A percentile compares a stretch with the other conserved stretches of the same genome.
These are phyloP conservation scores for Sugiyamaella xylanicola DNA, from an alignment of 1,139 yeast species.

Conservation along the genomic window DNA sequence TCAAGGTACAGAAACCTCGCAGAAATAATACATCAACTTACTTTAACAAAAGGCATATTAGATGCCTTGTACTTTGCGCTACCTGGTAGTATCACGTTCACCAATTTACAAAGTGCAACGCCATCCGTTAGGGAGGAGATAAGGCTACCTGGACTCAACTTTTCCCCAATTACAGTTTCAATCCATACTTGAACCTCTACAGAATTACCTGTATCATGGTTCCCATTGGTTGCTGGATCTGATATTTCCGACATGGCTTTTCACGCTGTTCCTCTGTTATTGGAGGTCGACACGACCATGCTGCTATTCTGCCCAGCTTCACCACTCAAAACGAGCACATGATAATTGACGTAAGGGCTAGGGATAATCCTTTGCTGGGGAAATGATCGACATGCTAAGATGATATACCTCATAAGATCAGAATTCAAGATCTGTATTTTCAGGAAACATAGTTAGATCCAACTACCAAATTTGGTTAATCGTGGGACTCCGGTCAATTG, in stretches of 20 bases:
- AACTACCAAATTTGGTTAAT: too few species aligned
- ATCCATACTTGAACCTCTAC: slow-evolving; percentile 37
- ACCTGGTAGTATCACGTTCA: slow-evolving; percentile 44
- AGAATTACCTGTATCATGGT: slow-evolving; percentile 31
- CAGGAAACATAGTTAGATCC: too few species aligned
- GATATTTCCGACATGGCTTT: slow-evolving; percentile 13
- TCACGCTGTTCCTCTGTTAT: too few species aligned
- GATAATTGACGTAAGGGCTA: too few species aligned
- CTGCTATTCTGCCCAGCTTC: too few species aligned
- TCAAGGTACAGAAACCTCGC: neutral
- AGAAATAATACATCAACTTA: slow-evolving; percentile 11
- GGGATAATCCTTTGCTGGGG: too few species aligned
- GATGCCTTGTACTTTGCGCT: slow-evolving; percentile 60
- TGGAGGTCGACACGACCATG: too few species aligned
- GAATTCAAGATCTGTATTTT: too few species aligned
- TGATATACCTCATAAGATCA: too few species aligned
- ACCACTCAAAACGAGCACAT: too few species aligned
- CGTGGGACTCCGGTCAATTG: too few species aligned
- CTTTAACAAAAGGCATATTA: slow-evolving; percentile 77
- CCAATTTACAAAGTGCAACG: slow-evolving; percentile 56
- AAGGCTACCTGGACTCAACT: slow-evolving; percentile 39
- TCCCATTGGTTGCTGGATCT: slow-evolving; percentile 24
- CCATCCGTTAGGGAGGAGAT: slow-evolving; percentile 67
- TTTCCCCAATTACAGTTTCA: slow-evolving; percentile 32
- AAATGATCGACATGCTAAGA: too few species aligned